Percentiles rank a stretch among this genome's conserved stretches.
Evolutionary conservation across 2,329 filamentous ascomycete genomes (phyloP).

Genomic region (Penicillium carneum): DNA sequence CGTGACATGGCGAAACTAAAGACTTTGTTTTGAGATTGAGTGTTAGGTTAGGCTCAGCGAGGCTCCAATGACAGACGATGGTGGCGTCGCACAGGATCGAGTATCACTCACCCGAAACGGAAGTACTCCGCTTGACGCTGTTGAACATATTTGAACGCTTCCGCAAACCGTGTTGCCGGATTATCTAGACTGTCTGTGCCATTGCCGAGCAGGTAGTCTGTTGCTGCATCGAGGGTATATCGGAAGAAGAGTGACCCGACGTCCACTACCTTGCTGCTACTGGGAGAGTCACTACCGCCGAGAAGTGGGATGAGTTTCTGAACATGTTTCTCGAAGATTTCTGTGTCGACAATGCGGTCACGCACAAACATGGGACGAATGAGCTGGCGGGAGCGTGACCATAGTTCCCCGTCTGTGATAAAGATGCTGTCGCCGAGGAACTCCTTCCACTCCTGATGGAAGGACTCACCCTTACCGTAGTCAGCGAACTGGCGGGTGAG

Average conservation of each 20-base stretch:
- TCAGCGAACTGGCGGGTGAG: constrained; percentile 86
- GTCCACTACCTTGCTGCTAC: constrained; percentile 63
- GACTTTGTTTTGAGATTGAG: constrained; percentile 55
- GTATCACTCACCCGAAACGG: constrained; percentile 62
- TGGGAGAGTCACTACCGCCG: constrained; percentile 53
- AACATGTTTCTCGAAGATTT: constrained; percentile 82
- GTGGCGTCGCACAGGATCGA: constrained; percentile 6
- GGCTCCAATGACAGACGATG: constrained; percentile 5
- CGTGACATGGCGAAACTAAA: constrained; percentile 70
- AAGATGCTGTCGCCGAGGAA: constrained; percentile 88
- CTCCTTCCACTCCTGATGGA: constrained; percentile 76
- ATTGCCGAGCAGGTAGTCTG: constrained; percentile 82
- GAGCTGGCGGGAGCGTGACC: constrained; percentile 83
- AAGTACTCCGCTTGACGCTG: constrained; percentile 72
- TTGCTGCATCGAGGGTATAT: constrained; percentile 82
- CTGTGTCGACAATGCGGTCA: constrained; percentile 81
- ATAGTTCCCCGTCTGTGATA: constrained; percentile 78
- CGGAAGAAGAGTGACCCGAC: constrained; percentile 80
- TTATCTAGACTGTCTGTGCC: constrained; percentile 70
- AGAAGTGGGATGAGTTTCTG: constrained; percentile 74
- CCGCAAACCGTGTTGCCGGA: constrained; percentile 74
- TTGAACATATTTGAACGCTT: constrained; percentile 81
- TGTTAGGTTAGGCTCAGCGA: constrained; percentile 19
- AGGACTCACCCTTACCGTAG: constrained; percentile 78
- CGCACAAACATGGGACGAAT: constrained; percentile 87